phyloP scores from a whole-genome alignment of 768 basidiomycete genomes.

The Mrakia gelida region DNA sequence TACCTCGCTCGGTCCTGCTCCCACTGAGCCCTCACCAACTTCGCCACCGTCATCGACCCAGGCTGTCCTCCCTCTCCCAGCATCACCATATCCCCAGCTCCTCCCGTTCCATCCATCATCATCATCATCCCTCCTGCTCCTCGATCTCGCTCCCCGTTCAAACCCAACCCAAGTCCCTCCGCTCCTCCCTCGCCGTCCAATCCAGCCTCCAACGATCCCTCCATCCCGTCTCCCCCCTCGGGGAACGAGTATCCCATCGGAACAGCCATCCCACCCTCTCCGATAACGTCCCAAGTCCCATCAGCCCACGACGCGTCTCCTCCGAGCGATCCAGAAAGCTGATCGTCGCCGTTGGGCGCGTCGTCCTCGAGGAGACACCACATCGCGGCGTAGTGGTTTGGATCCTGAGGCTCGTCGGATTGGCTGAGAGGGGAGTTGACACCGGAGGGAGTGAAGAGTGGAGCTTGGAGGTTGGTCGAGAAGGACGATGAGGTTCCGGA shows the following conservation, averaged over 20 bases:
- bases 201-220: neutral
- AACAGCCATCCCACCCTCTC: neutral
- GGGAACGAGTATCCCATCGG: neutral
- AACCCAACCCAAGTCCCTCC: neutral
- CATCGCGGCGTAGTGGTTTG: conserved; percentile 25
- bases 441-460: neutral
- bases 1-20: conserved; percentile 1
- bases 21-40: conserved; percentile 11
- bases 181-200: neutral
- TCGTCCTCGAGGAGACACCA: conserved; percentile 30
- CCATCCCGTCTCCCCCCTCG: neutral
- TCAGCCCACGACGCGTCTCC: neutral
- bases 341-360: neutral
- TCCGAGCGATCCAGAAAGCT: neutral
- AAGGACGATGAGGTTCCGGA: neutral
- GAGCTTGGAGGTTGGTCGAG: neutral
- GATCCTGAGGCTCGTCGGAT: neutral
- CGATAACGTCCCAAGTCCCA: neutral
- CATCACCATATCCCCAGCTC: neutral
- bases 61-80: neutral
- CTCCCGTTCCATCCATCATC: neutral
- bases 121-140: neutral
- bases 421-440: neutral
- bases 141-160: neutral
- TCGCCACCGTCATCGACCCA: conserved; percentile 6